Base-by-base conservation (phyloP, 2,329 filamentous ascomycete species). In the Elsinoe ampelina region DNA sequence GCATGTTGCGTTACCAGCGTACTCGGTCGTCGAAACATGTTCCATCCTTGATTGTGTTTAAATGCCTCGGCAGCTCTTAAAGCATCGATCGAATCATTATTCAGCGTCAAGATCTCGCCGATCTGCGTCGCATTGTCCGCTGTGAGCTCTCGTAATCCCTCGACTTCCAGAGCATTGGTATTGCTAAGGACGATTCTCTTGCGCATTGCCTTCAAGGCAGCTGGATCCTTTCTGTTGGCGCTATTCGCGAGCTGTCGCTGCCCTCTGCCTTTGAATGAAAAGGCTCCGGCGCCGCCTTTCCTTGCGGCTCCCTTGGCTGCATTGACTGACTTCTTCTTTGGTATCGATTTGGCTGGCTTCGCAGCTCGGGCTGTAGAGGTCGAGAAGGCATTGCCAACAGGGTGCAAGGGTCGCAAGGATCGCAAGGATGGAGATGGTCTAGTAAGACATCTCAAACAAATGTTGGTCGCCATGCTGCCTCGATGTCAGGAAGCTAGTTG, bases 161-260 rank as follows among this genome's bases (percentile, higher is more conserved):
- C 68, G 6, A 97, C 86, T 59, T 85, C 82, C 36, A 96, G 75
- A 51, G 93, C 93, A 73, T 95, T 97, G 71, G 88, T 87, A 74
- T 97, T 98, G 77, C 86, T 92, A 59, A 98, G 82, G 59, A 95
- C 84, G 66, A 98, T 88, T 63, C 88, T 84, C 76, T 95, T 95
- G 62, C 90, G 84, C 68, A 88, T 77, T 26, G 88, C 87, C 73
- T 90, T 95, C 63, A 91, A 83, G 77, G 96, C 91, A 62, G 91
- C 92, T 2, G 82, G 78, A 11, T 56, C 54, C 17, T 48, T 56
- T 76, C 76, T 17, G 87, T 86, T 13, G 82, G 77, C 71, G 72
- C n/a, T 12, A 38, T 13, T 30, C 13, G 62, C 66, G 3, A 66
- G 66, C 5, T 67, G 67, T 35, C 64, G 61, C 6, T 61, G 60